Conservation (phyloP, 129 eudicot species). For the Saposhnikovia divaricata region DNA sequence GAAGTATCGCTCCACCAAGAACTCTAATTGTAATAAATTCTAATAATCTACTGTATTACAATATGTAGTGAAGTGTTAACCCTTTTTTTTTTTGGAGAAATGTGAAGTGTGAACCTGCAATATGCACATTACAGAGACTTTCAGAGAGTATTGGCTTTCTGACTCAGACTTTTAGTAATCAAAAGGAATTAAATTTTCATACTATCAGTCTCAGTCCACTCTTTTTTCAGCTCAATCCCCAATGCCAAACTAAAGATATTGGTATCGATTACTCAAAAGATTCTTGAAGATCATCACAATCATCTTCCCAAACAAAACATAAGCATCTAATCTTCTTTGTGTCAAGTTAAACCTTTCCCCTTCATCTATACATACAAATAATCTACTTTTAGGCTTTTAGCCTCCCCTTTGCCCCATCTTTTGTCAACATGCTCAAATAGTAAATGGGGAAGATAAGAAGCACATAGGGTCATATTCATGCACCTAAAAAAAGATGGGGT, state of each 20-base stretch:
- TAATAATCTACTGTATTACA: no score
- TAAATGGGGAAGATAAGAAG: background rate
- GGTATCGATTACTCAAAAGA: background rate
- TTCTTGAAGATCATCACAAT: slow-evolving; percentile 3
- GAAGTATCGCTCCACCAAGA: no score
- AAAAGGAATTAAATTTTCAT: background rate
- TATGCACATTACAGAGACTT: background rate
- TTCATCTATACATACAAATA: background rate
- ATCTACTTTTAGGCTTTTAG: slow-evolving; percentile 5
- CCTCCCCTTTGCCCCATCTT: slow-evolving; percentile 13
- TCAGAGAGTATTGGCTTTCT: background rate
- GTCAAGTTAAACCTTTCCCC: slow-evolving; percentile 7
- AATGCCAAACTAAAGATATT: background rate
- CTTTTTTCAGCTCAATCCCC: background rate
- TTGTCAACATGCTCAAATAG: slow-evolving; percentile 11
- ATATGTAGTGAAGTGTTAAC: no score
- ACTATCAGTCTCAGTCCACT: slow-evolving; percentile 1
- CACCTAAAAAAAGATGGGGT: slow-evolving; percentile 2
- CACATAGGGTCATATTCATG: background rate
- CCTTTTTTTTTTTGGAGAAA: no score
- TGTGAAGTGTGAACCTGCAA: slow-evolving; percentile 2
- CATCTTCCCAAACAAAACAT: background rate
- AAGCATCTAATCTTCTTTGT: slow-evolving; percentile 11
- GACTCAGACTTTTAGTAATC: background rate
- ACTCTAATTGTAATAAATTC: no score